Evolutionary conservation across 441 rosid genomes (phyloP).

Genomic region (Mallotus japonicus): DNA sequence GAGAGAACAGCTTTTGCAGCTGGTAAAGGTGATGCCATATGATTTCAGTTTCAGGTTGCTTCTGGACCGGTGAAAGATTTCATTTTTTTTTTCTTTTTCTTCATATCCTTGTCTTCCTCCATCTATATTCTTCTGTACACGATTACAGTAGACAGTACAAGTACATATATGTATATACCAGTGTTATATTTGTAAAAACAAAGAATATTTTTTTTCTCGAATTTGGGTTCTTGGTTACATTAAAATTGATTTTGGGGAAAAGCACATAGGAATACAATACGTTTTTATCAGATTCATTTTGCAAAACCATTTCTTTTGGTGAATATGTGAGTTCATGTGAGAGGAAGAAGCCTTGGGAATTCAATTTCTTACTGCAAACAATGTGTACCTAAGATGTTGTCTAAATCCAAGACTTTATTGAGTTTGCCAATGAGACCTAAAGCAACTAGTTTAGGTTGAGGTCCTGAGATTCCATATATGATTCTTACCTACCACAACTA

Average conservation of each 20-base stretch:
- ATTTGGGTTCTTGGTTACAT: constrained; percentile 1
- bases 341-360: too few relatives aligned
- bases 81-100: not conserved
- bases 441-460: too few relatives aligned
- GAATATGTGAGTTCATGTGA: too few relatives aligned
- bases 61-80: constrained; percentile 43
- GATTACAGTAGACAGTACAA: constrained; percentile 1
- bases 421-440: too few relatives aligned
- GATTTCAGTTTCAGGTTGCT: constrained; percentile 80
- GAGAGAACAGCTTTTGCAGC: constrained; percentile 45
- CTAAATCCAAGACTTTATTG: too few relatives aligned
- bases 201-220: not conserved
- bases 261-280: not conserved
- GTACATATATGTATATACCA: not conserved
- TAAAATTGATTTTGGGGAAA: constrained; percentile 1
- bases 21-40: constrained; percentile 71
- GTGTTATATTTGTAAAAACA: constrained; percentile 9
- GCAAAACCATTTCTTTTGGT: too few relatives aligned
- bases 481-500: too few relatives aligned
- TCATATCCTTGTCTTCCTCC: too few relatives aligned
- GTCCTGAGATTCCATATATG: too few relatives aligned
- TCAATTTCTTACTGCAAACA: too few relatives aligned
- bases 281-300: too few relatives aligned
- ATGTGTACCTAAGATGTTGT: too few relatives aligned
- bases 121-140: not conserved